Conservation (phyloP, 2,329 filamentous ascomycete genomes). For the Alternaria conjuncta region DNA sequence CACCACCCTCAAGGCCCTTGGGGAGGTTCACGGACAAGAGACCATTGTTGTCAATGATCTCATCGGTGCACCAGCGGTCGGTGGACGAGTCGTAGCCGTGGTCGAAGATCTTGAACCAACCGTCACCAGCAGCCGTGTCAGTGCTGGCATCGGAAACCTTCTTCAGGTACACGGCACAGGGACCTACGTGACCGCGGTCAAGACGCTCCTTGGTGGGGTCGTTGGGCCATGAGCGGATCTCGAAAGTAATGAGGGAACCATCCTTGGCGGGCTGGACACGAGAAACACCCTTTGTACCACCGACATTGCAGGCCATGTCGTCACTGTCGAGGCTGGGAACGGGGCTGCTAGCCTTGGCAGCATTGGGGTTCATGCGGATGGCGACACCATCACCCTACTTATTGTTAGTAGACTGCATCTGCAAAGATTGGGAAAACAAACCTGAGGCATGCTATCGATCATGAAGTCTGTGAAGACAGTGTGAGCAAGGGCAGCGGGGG, state of each 20-base stretch:
- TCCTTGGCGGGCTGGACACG: constrained; percentile 57
- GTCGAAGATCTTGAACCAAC: constrained; percentile 82
- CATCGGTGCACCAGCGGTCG: constrained; percentile 72
- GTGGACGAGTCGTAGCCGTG: constrained; percentile 66
- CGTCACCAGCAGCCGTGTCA: constrained; percentile 61
- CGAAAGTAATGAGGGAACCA: constrained; percentile 67
- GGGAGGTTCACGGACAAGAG: constrained; percentile 69
- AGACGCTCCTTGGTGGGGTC: constrained; percentile 62
- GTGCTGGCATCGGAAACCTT: constrained; percentile 65
- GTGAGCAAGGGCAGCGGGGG: constrained; percentile 42
- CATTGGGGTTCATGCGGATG: constrained; percentile 68
- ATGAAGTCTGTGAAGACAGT: constrained; percentile 47
- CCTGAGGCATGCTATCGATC: constrained; percentile 41
- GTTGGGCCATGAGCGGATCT: constrained; percentile 69
- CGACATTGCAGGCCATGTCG: constrained; percentile 71
- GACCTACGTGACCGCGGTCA: constrained; percentile 68
- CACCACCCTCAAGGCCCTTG: constrained; percentile 65
- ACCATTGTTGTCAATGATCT: constrained; percentile 69
- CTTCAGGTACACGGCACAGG: constrained; percentile 78
- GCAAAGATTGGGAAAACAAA: constrained; percentile 13
- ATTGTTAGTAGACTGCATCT: constrained; percentile 25
- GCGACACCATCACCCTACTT: constrained; percentile 71
- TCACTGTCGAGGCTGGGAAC: constrained; percentile 63
- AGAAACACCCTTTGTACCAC: constrained; percentile 57
- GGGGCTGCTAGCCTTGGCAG: constrained; percentile 62